phyloP scores from a whole-genome alignment of 129 eudicot genomes.

The Lactuca sativa region DNA sequence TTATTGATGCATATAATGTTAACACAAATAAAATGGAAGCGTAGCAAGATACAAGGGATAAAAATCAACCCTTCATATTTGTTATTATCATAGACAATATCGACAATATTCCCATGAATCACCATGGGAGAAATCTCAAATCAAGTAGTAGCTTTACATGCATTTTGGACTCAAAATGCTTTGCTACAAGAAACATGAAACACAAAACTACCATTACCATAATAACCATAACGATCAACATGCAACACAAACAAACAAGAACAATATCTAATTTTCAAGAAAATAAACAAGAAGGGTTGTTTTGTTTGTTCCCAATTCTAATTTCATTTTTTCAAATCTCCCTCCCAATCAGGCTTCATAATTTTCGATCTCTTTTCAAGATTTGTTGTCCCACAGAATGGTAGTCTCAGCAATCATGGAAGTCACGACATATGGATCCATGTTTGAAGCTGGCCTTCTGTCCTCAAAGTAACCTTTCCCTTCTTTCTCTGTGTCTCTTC shows the following conservation, averaged over 20 bases:
- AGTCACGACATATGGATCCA: constrained; percentile 50
- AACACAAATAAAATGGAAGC: not conserved
- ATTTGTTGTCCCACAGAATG: constrained; percentile 31
- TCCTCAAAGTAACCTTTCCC: constrained; percentile 44
- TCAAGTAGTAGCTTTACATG: constrained; percentile 7
- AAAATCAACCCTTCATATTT: constrained; percentile 34
- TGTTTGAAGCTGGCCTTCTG: constrained; percentile 42
- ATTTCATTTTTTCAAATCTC: constrained; percentile 31
- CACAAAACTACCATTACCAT: not conserved
- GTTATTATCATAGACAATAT: constrained; percentile 27
- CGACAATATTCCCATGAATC: constrained; percentile 35
- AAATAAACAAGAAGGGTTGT: constrained; percentile 28
- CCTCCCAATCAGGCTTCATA: constrained; percentile 46
- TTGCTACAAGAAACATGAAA: constrained; percentile 21
- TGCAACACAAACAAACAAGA: constrained; percentile 16
- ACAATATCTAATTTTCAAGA: constrained; percentile 22
- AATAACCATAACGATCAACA: not conserved
- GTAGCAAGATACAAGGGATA: constrained; percentile 4
- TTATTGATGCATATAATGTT: not conserved
- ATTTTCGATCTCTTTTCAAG: constrained; percentile 25
- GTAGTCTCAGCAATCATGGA: constrained; percentile 55
- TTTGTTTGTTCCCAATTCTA: constrained; percentile 18
- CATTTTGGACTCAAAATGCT: constrained; percentile 29
- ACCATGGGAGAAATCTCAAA: constrained; percentile 31
- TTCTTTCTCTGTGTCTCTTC: constrained; percentile 41